These are phyloP conservation scores for Mortierella sp. DNA, from an alignment of 371 early-diverging fungal species.

Conservation along the genomic window DNA sequence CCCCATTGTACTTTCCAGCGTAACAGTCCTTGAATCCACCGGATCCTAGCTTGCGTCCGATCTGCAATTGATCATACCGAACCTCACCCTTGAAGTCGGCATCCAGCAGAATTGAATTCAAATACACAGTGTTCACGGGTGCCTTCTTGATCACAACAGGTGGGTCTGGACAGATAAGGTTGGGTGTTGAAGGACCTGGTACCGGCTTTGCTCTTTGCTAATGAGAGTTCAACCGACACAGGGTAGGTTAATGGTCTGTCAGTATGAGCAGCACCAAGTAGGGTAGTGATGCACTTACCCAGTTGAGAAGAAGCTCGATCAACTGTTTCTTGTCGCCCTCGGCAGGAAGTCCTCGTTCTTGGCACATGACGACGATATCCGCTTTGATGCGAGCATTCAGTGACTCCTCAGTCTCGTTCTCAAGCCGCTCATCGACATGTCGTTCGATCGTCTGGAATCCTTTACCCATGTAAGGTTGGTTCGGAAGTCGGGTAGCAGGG, in stretches of 20 bases:
- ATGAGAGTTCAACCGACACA: neutral
- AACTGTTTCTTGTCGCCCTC: constrained; percentile 73
- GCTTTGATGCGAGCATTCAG: constrained; percentile 71
- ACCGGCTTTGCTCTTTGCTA: constrained; percentile 75
- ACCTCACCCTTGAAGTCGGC: constrained; percentile 70
- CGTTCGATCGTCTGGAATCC: constrained; percentile 63
- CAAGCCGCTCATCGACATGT: constrained; percentile 67
- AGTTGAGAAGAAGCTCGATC: constrained; percentile 68
- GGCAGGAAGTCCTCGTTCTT: constrained; percentile 75
- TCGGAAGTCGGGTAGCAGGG: constrained; percentile 11
- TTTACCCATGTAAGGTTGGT: constrained; percentile 8
- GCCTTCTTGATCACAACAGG: constrained; percentile 46
- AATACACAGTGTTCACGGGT: constrained; percentile 61
- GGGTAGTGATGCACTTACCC: constrained; percentile 56
- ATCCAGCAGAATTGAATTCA: constrained; percentile 62
- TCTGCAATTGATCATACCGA: constrained; percentile 62
- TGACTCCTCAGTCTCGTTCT: constrained; percentile 60
- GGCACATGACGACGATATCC: constrained; percentile 78
- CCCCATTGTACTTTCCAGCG: constrained; percentile 70
- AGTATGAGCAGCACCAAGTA: no score
- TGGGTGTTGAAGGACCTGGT: constrained; percentile 79
- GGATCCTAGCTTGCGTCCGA: constrained; percentile 76
- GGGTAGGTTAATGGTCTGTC: neutral
- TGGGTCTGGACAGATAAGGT: constrained; percentile 61
- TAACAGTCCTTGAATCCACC: constrained; percentile 87